Evolutionary conservation across 1,284 basidiomycete genomes (phyloP), one percentile per base, ranked within the genome.

Genomic region (Fereydounia khargensis): DNA sequence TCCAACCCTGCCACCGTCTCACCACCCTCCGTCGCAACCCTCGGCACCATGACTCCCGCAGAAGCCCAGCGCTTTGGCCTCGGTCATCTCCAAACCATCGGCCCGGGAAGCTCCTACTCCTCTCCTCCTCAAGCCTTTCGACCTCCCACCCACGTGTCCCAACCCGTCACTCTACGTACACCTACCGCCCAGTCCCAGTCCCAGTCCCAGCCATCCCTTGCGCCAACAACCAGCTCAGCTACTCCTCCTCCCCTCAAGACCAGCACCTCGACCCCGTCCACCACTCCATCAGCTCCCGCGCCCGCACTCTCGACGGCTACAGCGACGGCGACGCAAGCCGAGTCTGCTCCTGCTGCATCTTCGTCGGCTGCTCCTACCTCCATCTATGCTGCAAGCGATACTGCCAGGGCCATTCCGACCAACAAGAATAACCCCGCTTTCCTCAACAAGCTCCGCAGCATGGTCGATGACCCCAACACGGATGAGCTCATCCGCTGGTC

Each of bases 401-500:
- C 27, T 4, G 39, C 52, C 27, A 45, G 58, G 18, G 58, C 58
- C 14, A 57, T 57, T 33, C 58, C 58, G 18, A 62, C 58, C 48
- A 68, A 61, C 47, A 65, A 67, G 35, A 74, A 62, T 54, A 73
- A 90, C 2, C 89, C 90, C 0, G 87, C 89, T 0, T 96, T 96
- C 73, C 81, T 94, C 14, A 89, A 91, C 78, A 96, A 96, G 78
- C 81, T 96, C 25, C 58, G 58, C 51, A 94, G 91, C 76, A 95
- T 96, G 85, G 88, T 95, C 22, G 89, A 89, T 62, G 89, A 95
- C 76, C 81, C 84, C 6, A 81, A 82, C 30, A 89, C 89, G 35
- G 83, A 86, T 68, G 82, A 87, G 65, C 81, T 94, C 49, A 95
- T 96, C 69, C 81, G 87, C 62, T 96, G 91, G 91, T 86, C 87